Evolutionary conservation across 2,329 filamentous ascomycete species (phyloP), one percentile per base, ranked within the genome.

Genomic region (Ilyonectria sp.): DNA sequence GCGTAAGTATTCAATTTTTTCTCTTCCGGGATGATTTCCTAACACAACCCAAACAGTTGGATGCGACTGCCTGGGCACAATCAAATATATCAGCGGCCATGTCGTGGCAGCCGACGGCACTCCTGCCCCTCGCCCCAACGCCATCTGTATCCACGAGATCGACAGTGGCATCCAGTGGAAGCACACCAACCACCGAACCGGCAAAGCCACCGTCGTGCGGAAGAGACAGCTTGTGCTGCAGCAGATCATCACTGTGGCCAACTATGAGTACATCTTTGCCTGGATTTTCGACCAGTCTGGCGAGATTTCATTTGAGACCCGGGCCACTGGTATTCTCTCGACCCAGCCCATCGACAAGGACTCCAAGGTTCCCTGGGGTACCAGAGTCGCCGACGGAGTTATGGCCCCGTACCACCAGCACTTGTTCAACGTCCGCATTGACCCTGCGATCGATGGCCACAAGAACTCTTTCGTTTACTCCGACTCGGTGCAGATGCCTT

Each of bases 111-210:
- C 86, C 0, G 82, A 88, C 33, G 91, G 91, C 0, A 83, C 85
- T 1, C 83, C 88, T 0, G 81, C 80, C 2, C 77, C 83, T 0
- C 83, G 86, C 21, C 86, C 87, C 37, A 90, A 91, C 53, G 89
- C 89, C 1, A 82, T 93, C 29, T 93, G 92, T 65, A 81, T 93
- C 4, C 91, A 93, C 74, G 91, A 93, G 77, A 87, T 92, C 74
- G 91, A 93, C 72, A 87, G 88, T 60, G 91, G 92, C 1, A 91
- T 93, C 49, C 85, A 87, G n/a, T 93, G 90, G 90, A 93, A 93
- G 78, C 91, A 93, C 78, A 86, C 90, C 5, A 92, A 93, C 79
- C 91, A 85, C 79, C 85, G 90, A 19, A 93, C 89, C 0, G 83
- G 84, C 7, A 83, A 87, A 19, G 89, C 89, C 0, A 87, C 88